A percentile compares a stretch with the other conserved stretches of the same genome.
Conservation (phyloP, 2,329 filamentous ascomycete genomes). For the Penicillium rolfsii region DNA sequence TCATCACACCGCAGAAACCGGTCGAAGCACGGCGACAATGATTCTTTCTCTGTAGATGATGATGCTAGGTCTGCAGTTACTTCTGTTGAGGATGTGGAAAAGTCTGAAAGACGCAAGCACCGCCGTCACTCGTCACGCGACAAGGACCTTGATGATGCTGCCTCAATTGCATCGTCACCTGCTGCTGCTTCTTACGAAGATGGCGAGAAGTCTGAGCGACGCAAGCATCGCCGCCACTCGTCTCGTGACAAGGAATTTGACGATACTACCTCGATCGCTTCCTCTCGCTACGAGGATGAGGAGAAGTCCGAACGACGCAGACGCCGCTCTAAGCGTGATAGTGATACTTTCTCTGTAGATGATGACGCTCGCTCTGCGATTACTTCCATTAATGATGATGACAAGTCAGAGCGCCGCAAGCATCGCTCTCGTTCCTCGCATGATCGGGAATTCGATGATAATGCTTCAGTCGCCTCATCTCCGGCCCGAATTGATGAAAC, state of each 20-base stretch:
- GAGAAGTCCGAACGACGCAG: conserved; percentile 35
- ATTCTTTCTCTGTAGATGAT: background rate
- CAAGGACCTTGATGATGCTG: conserved; percentile 41
- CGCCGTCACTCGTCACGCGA: conserved; percentile 30
- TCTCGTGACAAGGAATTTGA: conserved; percentile 38
- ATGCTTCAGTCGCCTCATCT: conserved; percentile 41
- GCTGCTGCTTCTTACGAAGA: conserved; percentile 5
- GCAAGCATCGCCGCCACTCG: conserved; percentile 30
- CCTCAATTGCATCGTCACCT: conserved; percentile 41
- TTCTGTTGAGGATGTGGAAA: conserved; percentile 12
- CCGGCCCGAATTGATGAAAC: conserved; percentile 38
- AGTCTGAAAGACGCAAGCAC: conserved; percentile 28
- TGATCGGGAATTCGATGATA: conserved; percentile 41
- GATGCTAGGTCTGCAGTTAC: conserved; percentile 6
- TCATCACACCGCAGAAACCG: conserved; percentile 33
- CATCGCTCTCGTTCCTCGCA: conserved; percentile 30
- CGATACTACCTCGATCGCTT: conserved; percentile 31
- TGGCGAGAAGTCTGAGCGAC: conserved; percentile 23
- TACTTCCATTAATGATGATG: conserved; percentile 13
- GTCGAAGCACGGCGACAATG: conserved; percentile 16
- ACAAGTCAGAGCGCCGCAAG: conserved; percentile 28
- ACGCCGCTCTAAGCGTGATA: conserved; percentile 27
- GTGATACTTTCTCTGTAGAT: conserved; percentile 8
- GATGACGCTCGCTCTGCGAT: conserved; percentile 10
- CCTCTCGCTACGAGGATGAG: conserved; percentile 13